A percentile compares a stretch with the other conserved stretches of the same genome.
Evolutionary conservation across 2,329 filamentous ascomycete genomes (phyloP).

Genomic region (Xylaria sp.): DNA sequence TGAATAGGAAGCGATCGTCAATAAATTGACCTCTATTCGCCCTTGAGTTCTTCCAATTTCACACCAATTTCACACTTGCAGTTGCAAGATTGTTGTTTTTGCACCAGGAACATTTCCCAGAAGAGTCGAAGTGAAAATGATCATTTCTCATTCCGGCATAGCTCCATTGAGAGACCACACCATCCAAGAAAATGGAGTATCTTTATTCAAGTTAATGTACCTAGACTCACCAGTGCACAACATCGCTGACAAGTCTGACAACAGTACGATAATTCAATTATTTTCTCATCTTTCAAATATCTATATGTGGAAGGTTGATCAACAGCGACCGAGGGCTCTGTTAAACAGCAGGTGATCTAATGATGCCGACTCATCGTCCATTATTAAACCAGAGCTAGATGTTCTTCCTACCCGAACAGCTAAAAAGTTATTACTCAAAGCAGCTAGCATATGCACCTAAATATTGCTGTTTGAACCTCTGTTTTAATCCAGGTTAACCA

Average conservation of each 20-base stretch:
- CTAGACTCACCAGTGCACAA: not conserved
- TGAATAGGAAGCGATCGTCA: slow-evolving; percentile 23
- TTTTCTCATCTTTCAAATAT: too few relatives aligned
- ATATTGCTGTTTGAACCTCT: too few relatives aligned
- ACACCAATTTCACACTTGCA: slow-evolving; percentile 24
- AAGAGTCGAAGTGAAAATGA: slow-evolving; percentile 21
- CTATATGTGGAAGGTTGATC: too few relatives aligned
- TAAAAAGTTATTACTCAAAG: too few relatives aligned
- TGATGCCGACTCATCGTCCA: too few relatives aligned
- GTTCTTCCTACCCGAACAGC: too few relatives aligned
- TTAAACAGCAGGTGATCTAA: too few relatives aligned
- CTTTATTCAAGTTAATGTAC: not conserved
- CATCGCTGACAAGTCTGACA: not conserved
- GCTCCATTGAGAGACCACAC: not conserved
- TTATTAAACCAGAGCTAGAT: too few relatives aligned
- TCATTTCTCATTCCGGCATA: not conserved
- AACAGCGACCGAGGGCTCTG: too few relatives aligned
- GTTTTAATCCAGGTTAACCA: too few relatives aligned
- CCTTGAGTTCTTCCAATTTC: slow-evolving; percentile 11
- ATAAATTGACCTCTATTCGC: slow-evolving; percentile 8
- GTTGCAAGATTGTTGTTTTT: slow-evolving; percentile 4
- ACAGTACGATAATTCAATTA: too few relatives aligned
- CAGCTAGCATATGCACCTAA: too few relatives aligned
- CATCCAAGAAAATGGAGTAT: not conserved
- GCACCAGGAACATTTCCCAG: slow-evolving; percentile 12